Base-by-base conservation (phyloP, 2,329 filamentous ascomycete species). In the Leptodontidium sp. region DNA sequence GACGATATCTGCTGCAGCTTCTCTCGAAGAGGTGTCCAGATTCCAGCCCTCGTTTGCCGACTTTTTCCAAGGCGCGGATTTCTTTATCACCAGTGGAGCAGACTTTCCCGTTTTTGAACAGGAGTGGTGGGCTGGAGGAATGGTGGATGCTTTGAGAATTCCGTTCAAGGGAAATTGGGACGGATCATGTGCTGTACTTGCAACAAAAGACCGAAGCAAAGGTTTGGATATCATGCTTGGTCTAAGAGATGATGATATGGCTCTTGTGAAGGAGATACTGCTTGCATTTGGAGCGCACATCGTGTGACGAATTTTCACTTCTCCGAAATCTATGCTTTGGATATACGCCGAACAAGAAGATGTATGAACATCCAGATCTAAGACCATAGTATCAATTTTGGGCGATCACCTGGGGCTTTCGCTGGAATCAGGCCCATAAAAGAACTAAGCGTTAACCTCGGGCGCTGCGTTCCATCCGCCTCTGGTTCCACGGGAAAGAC, bases 381-480 rank as follows among this genome's bases (percentile, higher is more conserved):
- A 47, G 59, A 62, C 59, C 59, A 62, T 40, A 62, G 29, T 12
- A 62, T 62, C 43, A 62, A 50, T 40, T 50, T 62, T 26, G 59
- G 59, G 5, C 43, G 59, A 8, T 50, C 59, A 12, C n/a, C 43
- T 11, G 43, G 29, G 11, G 7, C 15, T 5, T 62, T 47, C 14
- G 43, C 40, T 32, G 59, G 59, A 35, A 62, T 62, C 59, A 62
- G 49, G 26, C 59, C 59, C 43, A 62, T 62, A 35, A 62, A 62
- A 14, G 35, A 45, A 50, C 59, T 62, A 12, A 62, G 29, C 24
- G 59, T 38, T 14, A 62, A 50, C 43, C 59, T 62, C 15, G 59
- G 24, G 2, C 59, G 43, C 45, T 62, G 59, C 24, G 29, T 62
- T 50, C 49, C 61, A 5, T 43, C 61, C 4, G 26, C 61, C 9